A percentile compares a stretch with the other conserved stretches of the same genome.
Conservation (phyloP, 345 rosid genomes). For the Eucalyptus regnans region DNA sequence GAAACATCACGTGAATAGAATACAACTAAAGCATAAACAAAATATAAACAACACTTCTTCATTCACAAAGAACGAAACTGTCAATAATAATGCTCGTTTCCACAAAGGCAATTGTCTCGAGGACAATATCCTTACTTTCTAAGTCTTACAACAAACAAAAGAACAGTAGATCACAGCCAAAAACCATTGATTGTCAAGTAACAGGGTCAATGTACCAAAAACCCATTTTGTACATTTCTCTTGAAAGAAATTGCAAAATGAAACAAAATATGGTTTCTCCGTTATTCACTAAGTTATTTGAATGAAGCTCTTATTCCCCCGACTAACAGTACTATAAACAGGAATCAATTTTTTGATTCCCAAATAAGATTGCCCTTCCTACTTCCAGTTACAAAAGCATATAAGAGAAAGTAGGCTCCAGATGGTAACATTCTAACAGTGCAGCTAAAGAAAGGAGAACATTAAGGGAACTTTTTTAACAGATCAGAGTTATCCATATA, state of each 20-base stretch:
- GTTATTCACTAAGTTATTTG: neutral
- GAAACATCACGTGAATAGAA: neutral
- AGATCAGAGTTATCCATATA: neutral
- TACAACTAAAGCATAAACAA: neutral
- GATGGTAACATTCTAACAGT: neutral
- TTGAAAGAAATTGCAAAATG: neutral
- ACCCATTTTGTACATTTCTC: neutral
- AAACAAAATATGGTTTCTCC: neutral
- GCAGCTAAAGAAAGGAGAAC: neutral
- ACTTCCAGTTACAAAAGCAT: neutral
- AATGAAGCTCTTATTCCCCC: neutral
- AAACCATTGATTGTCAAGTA: neutral
- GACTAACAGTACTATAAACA: neutral
- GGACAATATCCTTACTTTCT: neutral
- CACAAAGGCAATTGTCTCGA: neutral
- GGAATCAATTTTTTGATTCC: neutral
- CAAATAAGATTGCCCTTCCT: neutral
- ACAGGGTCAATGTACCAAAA: neutral
- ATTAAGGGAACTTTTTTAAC: neutral
- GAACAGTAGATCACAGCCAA: neutral
- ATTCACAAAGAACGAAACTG: neutral
- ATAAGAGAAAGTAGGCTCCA: neutral
- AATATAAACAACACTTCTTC: neutral
- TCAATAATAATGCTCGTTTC: neutral
- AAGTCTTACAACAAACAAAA: neutral